Evolutionary conservation across 2,329 filamentous ascomycete species (phyloP), one percentile per base, ranked within the genome.

Genomic region (Rugonectria rugulosa): DNA sequence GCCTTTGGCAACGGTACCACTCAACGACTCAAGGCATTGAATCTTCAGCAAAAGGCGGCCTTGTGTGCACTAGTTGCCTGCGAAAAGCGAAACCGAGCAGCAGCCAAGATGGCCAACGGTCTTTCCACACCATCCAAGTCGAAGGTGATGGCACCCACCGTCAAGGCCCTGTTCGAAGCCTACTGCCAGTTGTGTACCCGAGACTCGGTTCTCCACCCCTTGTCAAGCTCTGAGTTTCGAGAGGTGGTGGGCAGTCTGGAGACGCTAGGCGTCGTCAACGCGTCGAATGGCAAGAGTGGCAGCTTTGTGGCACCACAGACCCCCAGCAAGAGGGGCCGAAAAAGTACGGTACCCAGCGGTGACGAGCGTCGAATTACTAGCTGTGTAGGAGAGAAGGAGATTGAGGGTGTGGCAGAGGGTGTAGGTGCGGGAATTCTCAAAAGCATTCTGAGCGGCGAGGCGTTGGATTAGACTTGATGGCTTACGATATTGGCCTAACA

Each of bases 11-110:
- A 97, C 65, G 93, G 93, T 29, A 90, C 92, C 1, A 85, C 82
- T 11, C 92, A 97, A 66, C 86, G 95, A 54, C 85, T 99, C 12
- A 89, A 90, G 72, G 87, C 88, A 5, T 84, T 99, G 53, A 99
- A 98, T 71, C 82, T 99, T 3, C 96, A 99, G 71, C 95, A 99
- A 73, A 98, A 97, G 73, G 95, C 94, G 4, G 92, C 94, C 0
- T 81, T 99, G 9, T 99, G 95, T 76, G 87, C 94, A 0, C 81
- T 99, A 12, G 83, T 94, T 32, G 91, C 92, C 3, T 85, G 95
- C n/a, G 93, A 97, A 72, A 91, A 89, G 66, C 87, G 86, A 60
- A 88, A 85, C 63, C 81, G 85, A 43, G 77, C 77, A 7, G 67
- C 56, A 49, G 76, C 79, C 53, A 84, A 77, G 66, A 77, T 76